Conservation (phyloP, 345 rosid genomes). For the Gossypium australe region DNA sequence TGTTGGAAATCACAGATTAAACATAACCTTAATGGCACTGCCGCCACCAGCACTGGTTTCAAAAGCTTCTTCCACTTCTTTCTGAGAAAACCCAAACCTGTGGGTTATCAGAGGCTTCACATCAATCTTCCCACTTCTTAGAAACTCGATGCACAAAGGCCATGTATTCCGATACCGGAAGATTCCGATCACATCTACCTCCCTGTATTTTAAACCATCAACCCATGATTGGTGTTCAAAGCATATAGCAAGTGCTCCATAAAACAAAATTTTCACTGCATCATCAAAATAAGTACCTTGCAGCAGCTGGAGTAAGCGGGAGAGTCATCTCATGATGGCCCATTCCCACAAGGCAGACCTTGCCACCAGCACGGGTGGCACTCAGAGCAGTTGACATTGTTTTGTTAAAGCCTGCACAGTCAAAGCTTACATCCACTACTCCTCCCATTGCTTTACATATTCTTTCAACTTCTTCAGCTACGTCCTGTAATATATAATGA, state of each 20-base stretch:
- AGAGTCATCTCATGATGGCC: conserved; percentile 74
- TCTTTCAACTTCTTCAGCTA: conserved; percentile 53
- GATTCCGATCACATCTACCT: conserved; percentile 84
- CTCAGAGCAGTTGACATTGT: conserved; percentile 79
- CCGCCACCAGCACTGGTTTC: conserved; percentile 91
- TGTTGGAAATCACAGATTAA: conserved; percentile 45
- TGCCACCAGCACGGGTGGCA: conserved; percentile 80
- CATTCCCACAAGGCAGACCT: conserved; percentile 86
- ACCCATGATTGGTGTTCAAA: background rate
- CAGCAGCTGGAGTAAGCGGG: conserved; percentile 86
- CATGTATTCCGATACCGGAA: conserved; percentile 88
- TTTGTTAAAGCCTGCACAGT: conserved; percentile 85
- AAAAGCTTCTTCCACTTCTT: conserved; percentile 80
- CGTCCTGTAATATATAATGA: conserved; percentile 37
- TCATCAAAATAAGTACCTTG: conserved; percentile 41
- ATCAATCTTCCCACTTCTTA: conserved; percentile 81
- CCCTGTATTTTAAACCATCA: conserved; percentile 40
- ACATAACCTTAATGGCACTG: conserved; percentile 85
- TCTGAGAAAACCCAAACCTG: conserved; percentile 83
- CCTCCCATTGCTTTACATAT: conserved; percentile 59
- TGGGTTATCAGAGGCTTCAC: conserved; percentile 91
- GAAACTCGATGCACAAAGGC: conserved; percentile 80
- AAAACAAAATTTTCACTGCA: background rate
- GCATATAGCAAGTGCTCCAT: too few relatives aligned
- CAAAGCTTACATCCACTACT: conserved; percentile 65